Base-by-base conservation (phyloP, 2,329 filamentous ascomycete species). In the Fusarium sp. region DNA sequence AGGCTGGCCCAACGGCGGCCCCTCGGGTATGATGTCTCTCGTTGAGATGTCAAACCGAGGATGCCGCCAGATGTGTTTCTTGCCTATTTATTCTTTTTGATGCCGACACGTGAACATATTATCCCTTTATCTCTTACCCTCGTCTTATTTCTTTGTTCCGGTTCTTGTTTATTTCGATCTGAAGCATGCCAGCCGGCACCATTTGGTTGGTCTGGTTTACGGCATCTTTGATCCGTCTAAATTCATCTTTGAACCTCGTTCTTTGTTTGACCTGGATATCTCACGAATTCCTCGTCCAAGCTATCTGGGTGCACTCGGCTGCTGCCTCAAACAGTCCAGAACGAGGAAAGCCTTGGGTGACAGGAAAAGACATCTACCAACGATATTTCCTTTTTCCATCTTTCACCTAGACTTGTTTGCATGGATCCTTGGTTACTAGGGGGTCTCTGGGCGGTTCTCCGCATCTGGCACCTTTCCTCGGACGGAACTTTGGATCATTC, bases 401-500 rank as follows among this genome's bases (percentile, higher is more conserved):
- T 78, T 78, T 79, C 73, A 80, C 78, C 73, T 80, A 80, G 76
- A 78, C 76, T 77, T 75, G 71, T 76, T 77, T 75, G 77, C 74
- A 75, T 76, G 70, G 74, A 71, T 76, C 77, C 73, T 81, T 79
- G 76, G 77, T 77, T 77, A 80, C 73, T 71, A 78, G 67, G 65
- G 67, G 76, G 77, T 75, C 71, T 63, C 71, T 73, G 37, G 65
- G 72, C 78, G 79, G 78, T 73, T 75, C 70, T 76, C 70, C 71
- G 77, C 76, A 76, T 73, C 72, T 68, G 66, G 76, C 68, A 72
- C 74, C 74, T 78, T 80, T 79, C 77, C 78, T 78, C 76, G 70
- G 74, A 71, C 67, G 76, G 74, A 76, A 81, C 78, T 80, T 81
- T 80, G 78, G 77, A 80, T 81, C 79, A 79, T 76, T 78, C 77